Base-by-base conservation (phyloP, 352 stramenopile species). In the Albugo candida region DNA sequence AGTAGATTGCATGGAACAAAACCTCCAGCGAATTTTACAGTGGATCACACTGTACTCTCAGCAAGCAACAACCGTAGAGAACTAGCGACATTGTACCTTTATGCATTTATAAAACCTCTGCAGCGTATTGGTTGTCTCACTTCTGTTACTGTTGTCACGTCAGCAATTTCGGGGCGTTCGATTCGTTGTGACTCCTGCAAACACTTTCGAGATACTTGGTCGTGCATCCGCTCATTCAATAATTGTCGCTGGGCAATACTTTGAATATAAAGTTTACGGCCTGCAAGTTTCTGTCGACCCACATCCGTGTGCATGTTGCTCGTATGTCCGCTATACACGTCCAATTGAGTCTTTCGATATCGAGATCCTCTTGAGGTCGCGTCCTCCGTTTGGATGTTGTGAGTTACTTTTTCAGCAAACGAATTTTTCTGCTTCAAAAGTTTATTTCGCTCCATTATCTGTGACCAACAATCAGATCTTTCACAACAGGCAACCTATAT, bases 1-100 rank as follows among this genome's bases (percentile, higher is more conserved):
- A 35, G 67, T 96, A 5, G 87, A 97, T 39, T 92, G 98, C 47
- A 94, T 98, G 81, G 91, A 98, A 41, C 74, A 52, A 50, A 98
- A 97, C 72, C 70, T 97, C 11, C 70, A 92, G 44, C 79, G 93
- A 41, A 79, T 97, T 19, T 53, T 79, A 39, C 59, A 71, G 50
- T 99, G 94, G 94, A 59, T 84, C 42, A 65, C 95, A 50, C 79
- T 95, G 52, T 99, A 93, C 92, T 70, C 89, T 43, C 54, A 43
- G 16, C 61, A 86, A 48, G 24, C 24, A 31, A 31, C 24, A 10
- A 66, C 86, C 45, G 37, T 51, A 8, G 46, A 69, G 19, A 42
- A 66, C 34, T 52, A 63, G 41, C 39, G 51, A 13, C 24, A 8
- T 16, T 10, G 43, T 50, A 36, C 19, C n/a, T 39, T 14, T 17